Conservation (phyloP, 768 basidiomycete genomes). For the Candolleomyces eurysporus region DNA sequence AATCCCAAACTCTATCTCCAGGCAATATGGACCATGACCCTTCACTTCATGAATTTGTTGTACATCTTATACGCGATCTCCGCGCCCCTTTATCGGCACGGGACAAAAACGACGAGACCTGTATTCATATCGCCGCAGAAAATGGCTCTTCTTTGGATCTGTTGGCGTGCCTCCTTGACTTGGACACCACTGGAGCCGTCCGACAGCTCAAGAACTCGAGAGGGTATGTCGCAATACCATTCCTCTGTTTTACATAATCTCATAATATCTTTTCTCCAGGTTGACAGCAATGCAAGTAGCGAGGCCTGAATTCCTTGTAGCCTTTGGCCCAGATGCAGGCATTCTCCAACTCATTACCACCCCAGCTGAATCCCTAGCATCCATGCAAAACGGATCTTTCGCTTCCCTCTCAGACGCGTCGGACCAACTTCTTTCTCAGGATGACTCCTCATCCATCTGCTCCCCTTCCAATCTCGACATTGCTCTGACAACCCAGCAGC, state of each 20-base stretch:
- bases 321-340: constrained; percentile 56
- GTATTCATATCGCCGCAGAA: constrained; percentile 78
- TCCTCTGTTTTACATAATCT: constrained; percentile 6
- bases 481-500: constrained; percentile 40
- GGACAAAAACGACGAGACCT: constrained; percentile 71
- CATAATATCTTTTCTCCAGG: constrained; percentile 26
- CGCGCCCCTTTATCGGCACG: constrained; percentile 65
- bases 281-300: constrained; percentile 68
- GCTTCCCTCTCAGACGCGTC: constrained; percentile 43
- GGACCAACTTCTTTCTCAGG: constrained; percentile 15
- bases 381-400: constrained; percentile 32
- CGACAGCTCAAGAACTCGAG: constrained; percentile 65
- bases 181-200: constrained; percentile 54
- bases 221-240: constrained; percentile 47
- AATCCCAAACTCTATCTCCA: constrained; percentile 29
- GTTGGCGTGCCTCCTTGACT: constrained; percentile 61
- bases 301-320: constrained; percentile 61
- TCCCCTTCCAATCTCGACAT: constrained; percentile 44
- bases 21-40: constrained; percentile 32
- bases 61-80: constrained; percentile 69
- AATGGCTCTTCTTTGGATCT: constrained; percentile 65
- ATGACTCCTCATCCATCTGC: constrained; percentile 34
- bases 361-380: constrained; percentile 29
- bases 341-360: constrained; percentile 53
- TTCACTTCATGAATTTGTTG: constrained; percentile 54